A percentile compares a stretch with the other conserved stretches of the same genome.
Evolutionary conservation across 768 basidiomycete genomes (phyloP).

Genomic region (Mycena haematopus): DNA sequence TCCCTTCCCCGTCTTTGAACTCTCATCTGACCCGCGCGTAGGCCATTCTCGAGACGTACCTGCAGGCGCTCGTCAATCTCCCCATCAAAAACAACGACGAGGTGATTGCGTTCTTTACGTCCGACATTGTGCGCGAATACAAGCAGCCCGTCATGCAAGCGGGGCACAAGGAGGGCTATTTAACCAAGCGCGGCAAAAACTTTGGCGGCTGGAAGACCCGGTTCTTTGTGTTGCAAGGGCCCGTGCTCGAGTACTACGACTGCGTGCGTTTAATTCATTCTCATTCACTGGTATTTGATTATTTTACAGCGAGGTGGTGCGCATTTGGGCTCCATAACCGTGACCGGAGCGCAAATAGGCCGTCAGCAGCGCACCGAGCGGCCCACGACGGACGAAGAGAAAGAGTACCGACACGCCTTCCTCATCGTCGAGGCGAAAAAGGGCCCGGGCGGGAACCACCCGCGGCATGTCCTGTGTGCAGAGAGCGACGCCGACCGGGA

Average conservation of each 20-base stretch:
- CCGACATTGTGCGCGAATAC: slow-evolving; percentile 81
- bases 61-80: slow-evolving; percentile 82
- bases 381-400: slow-evolving; percentile 76
- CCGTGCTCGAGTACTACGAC: slow-evolving; percentile 93
- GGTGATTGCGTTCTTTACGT: slow-evolving; percentile 90
- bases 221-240: slow-evolving; percentile 92
- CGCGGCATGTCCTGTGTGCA: slow-evolving; percentile 93
- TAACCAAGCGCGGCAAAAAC: slow-evolving; percentile 96
- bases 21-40: slow-evolving; percentile 34
- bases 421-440: slow-evolving; percentile 92
- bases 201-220: slow-evolving; percentile 98
- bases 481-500: slow-evolving; percentile 95
- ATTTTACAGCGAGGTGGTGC: slow-evolving; percentile 79
- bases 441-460: slow-evolving; percentile 68
- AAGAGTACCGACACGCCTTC: slow-evolving; percentile 96
- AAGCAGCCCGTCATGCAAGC: slow-evolving; percentile 79
- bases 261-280: slow-evolving; percentile 66
- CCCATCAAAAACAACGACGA: slow-evolving; percentile 89
- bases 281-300: slow-evolving; percentile 20
- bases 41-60: slow-evolving; percentile 83
- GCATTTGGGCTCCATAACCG: slow-evolving; percentile 87
- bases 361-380: slow-evolving; percentile 80
- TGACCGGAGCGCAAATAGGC: slow-evolving; percentile 95
- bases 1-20: slow-evolving; percentile 6
- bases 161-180: slow-evolving; percentile 92